Percentiles rank a stretch among this genome's conserved stretches.
phyloP scores from a whole-genome alignment of 768 basidiomycete genomes.

The Galerina sulciceps region DNA sequence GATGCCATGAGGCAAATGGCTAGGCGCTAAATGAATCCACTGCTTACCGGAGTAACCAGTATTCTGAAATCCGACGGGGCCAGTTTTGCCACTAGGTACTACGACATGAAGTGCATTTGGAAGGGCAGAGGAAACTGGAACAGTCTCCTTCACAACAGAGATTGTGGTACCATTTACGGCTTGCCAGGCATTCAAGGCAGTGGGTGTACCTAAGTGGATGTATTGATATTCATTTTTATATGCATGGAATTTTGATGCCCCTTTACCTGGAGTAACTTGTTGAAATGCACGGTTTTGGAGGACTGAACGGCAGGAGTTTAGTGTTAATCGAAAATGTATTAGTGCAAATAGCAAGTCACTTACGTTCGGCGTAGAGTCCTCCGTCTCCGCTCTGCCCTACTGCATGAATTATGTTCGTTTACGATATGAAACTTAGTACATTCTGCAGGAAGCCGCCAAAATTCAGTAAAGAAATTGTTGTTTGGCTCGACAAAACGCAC shows the following conservation, averaged over 20 bases:
- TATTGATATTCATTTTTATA: too few species aligned
- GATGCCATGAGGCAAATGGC: too few species aligned
- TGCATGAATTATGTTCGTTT: neutral
- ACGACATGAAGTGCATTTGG: constrained; percentile 21
- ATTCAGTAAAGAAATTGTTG: neutral
- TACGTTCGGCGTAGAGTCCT: constrained; percentile 16
- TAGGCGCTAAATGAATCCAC: neutral
- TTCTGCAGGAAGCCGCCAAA: neutral
- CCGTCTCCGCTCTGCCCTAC: constrained; percentile 20
- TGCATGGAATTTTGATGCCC: neutral
- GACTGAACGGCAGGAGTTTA: constrained; percentile 6
- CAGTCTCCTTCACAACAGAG: constrained; percentile 18
- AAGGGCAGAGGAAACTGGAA: constrained; percentile 18
- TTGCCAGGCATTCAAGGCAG: constrained; percentile 13
- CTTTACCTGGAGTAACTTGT: constrained; percentile 18
- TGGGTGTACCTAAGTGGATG: constrained; percentile 1
- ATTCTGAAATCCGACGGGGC: constrained; percentile 20
- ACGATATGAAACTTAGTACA: neutral
- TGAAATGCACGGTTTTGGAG: constrained; percentile 24
- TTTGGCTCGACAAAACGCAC: neutral
- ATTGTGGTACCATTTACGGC: constrained; percentile 19
- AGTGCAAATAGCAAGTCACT: neutral
- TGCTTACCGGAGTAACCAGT: constrained; percentile 14
- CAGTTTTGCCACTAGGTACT: constrained; percentile 20
- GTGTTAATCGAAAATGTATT: neutral